Evolutionary conservation across 176 grass and related monocot genomes (phyloP), one percentile per base, ranked within the genome.

Genomic region (Oropetium thomaeum): DNA sequence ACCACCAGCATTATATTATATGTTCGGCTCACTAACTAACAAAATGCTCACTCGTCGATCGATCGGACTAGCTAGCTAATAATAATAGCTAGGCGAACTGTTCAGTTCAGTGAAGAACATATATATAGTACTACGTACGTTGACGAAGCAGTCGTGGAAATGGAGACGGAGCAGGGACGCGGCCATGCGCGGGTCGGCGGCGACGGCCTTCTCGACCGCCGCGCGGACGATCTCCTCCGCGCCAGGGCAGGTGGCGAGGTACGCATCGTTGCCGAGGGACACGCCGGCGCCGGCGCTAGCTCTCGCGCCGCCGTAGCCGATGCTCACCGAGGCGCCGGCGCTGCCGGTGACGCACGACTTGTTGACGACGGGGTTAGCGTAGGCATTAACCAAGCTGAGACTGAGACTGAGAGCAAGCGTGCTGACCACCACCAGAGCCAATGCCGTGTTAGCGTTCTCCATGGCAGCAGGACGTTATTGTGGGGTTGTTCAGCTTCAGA

Each of bases 81-180:
- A n/a, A n/a, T n/a, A n/a, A n/a, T n/a, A n/a, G n/a, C n/a, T n/a
- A n/a, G n/a, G n/a, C n/a, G n/a, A n/a, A n/a, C n/a, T n/a, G n/a
- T n/a, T n/a, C n/a, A n/a, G n/a, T n/a, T 13, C 1, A 15, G 19
- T 2, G 15, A 55, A 42, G n/a, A n/a, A n/a, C n/a, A n/a, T n/a
- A n/a, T n/a, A n/a, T n/a, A n/a, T n/a, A n/a, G n/a, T n/a, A n/a
- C n/a, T n/a, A n/a, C 73, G 70, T 43, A 83, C 87, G 44, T 87
- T 80, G 29, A 90, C 82, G 42, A 86, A 81, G 71, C 91, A 93
- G 63, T 94, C 85, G 22, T 84, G 85, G 83, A 80, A 82, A 66
- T 90, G 90, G 39, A 93, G 90, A 48, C 90, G 90, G 78, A 85
- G 93, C 43, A 97, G 85, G 4, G 93, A 97, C 17, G 93, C 93